Percentiles rank a stretch among this genome's conserved stretches.
These are phyloP conservation scores for Piloderma croceum DNA, from an alignment of 768 basidiomycete genomes.

Conservation along the genomic window DNA sequence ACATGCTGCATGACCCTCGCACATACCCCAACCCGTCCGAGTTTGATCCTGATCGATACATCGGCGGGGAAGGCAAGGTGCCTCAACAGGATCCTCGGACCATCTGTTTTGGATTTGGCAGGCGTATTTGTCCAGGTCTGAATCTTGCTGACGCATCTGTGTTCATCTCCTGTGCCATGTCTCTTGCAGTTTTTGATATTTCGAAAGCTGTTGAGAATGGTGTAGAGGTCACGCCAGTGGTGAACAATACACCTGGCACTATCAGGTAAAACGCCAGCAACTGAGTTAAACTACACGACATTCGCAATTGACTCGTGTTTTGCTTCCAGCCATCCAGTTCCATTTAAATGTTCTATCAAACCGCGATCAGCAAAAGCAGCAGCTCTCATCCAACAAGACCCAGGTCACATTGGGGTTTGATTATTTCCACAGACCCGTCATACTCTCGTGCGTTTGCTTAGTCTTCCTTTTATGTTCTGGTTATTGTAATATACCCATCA, in stretches of 20 bases:
- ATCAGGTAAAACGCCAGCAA: slow-evolving; percentile 43
- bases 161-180: slow-evolving; percentile 47
- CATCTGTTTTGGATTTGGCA: slow-evolving; percentile 66
- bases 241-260: slow-evolving; percentile 55
- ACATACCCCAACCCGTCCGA: slow-evolving; percentile 26
- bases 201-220: slow-evolving; percentile 39
- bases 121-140: slow-evolving; percentile 43
- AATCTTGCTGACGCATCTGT: slow-evolving; percentile 52
- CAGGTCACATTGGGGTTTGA: too few relatives aligned
- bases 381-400: slow-evolving; percentile 14
- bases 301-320: too few relatives aligned
- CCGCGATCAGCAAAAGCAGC: slow-evolving; percentile 16
- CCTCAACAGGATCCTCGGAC: slow-evolving; percentile 54
- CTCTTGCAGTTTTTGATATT: slow-evolving; percentile 49
- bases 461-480: too few relatives aligned
- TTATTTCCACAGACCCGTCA: too few relatives aligned
- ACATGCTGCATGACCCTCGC: slow-evolving; percentile 28
- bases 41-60: slow-evolving; percentile 55
- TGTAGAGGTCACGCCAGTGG: slow-evolving; percentile 41
- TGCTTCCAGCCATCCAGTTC: slow-evolving; percentile 19
- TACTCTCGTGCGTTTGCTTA: too few relatives aligned
- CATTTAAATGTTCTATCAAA: slow-evolving; percentile 23
- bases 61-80: slow-evolving; percentile 35
- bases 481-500: too few relatives aligned
- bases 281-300: too few relatives aligned